Conservation (phyloP, 768 basidiomycete species). For the Chiua virens region DNA sequence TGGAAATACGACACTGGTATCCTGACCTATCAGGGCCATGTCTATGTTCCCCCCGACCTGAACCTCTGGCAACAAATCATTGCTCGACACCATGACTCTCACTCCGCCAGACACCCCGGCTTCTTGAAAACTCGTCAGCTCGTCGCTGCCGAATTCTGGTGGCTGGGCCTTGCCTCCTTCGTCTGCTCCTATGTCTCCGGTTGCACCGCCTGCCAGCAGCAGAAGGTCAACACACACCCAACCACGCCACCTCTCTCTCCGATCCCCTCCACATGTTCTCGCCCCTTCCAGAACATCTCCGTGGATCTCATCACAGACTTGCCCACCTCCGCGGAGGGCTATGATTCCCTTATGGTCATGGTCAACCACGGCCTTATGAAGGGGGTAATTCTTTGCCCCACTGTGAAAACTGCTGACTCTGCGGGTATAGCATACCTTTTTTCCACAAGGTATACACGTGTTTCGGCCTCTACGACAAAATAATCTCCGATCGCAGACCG, state of each 20-base stretch:
- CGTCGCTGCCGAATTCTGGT: neutral
- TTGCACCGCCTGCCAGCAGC: neutral
- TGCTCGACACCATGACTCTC: neutral
- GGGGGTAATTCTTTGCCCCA: neutral
- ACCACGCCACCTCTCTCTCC: neutral
- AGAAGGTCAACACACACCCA: neutral
- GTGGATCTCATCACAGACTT: conserved; percentile 26
- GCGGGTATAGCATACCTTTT: neutral
- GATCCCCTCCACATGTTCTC: neutral
- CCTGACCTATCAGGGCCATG: neutral
- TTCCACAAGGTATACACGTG: neutral
- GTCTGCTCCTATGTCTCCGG: neutral
- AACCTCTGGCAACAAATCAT: neutral
- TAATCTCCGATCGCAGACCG: too few species aligned
- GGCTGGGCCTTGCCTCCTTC: neutral
- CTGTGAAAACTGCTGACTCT: conserved; percentile 8
- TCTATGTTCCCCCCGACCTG: neutral
- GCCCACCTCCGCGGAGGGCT: too few species aligned
- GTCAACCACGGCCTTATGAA: too few species aligned
- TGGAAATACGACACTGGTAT: neutral
- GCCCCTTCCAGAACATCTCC: conserved; percentile 20
- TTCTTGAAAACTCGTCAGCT: neutral
- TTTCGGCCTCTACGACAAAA: neutral
- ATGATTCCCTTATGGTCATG: conserved; percentile 1
- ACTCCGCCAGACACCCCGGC: neutral